Conservation (phyloP, 1,284 basidiomycete genomes). For the Pseudomicrostroma phylloplanum region DNA sequence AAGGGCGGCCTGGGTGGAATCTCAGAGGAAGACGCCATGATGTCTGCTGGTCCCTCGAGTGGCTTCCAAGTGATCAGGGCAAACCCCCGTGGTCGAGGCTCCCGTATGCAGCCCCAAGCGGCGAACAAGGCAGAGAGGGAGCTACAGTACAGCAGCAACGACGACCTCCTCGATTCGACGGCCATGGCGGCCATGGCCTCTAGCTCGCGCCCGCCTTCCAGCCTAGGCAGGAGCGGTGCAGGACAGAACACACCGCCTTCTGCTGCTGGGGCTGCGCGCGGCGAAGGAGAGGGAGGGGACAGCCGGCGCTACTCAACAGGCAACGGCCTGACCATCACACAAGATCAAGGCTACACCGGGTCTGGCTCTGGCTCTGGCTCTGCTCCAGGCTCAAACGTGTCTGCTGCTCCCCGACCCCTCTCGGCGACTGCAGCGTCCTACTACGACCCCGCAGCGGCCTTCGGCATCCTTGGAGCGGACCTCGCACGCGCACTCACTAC, state of each 20-base stretch:
- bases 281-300: too few relatives aligned
- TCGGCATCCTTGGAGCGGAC: slow-evolving; percentile 16
- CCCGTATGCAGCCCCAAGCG: slow-evolving; percentile 11
- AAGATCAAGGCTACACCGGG: not conserved
- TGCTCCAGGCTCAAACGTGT: not conserved
- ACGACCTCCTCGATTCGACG: slow-evolving; percentile 20
- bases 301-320: not conserved
- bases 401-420: not conserved
- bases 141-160: slow-evolving; percentile 7
- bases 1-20: not conserved
- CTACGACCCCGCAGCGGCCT: not conserved
- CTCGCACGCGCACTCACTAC: slow-evolving; percentile 11
- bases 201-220: not conserved
- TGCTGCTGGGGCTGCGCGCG: not conserved
- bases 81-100: slow-evolving; percentile 17
- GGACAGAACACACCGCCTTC: not conserved
- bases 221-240: not conserved
- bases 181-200: slow-evolving; percentile 20
- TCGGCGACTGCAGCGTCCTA: not conserved
- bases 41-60: slow-evolving; percentile 14
- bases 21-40: slow-evolving; percentile 7
- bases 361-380: not conserved
- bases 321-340: not conserved
- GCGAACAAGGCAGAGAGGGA: not conserved
- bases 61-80: slow-evolving; percentile 36